Base-by-base conservation (phyloP, 441 rosid genomes). In the Flueggea neowawraea region DNA sequence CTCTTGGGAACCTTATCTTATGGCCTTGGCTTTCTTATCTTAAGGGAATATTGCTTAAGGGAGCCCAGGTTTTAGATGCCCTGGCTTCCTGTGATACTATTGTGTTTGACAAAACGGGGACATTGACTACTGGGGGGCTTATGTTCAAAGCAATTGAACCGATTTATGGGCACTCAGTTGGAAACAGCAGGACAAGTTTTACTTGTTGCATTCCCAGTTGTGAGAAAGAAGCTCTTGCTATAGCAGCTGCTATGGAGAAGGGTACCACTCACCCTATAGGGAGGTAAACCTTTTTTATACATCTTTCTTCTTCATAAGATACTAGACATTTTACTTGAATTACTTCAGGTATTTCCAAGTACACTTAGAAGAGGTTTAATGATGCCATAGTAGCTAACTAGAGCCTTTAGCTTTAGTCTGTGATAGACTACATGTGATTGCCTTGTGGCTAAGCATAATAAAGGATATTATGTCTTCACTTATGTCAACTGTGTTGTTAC, bases 211-310 rank as follows among this genome's bases (percentile, higher is more conserved):
- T 65, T 64, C 96, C 98, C 43, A 80, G 63, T 69, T 92, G 98
- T 79, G 98, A 92, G 75, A 83, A 80, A 63, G 93, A 92, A 83
- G 98, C 98, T 67, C 95, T 92, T 59, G 98, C 96, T 39, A 90
- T 92, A 33, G 98, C 98, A 16, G 90, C 98, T 75, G 96, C 98
- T 4, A 86, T 92, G 98, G 96, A 92, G 78, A 92, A 87, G 86
- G 98, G 98, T 57, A 89, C 98, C 45, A 92, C 98, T 58, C 98
- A 92, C 69, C 98, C 98, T 61, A 92, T 92, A 69, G 98, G 98
- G 77, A 92, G 98, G 96, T 87, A 79, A 64, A 52, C 16, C 64
- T 50, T 47, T 52, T 63, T 22, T 1, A 22, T 22, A 22, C 28
- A 22, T 22, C 28, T 22, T 22, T 22, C 28, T 22, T 22, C 28